phyloP scores from a whole-genome alignment of 805 yeast species.

The Suhomyces tanzawaensis region DNA sequence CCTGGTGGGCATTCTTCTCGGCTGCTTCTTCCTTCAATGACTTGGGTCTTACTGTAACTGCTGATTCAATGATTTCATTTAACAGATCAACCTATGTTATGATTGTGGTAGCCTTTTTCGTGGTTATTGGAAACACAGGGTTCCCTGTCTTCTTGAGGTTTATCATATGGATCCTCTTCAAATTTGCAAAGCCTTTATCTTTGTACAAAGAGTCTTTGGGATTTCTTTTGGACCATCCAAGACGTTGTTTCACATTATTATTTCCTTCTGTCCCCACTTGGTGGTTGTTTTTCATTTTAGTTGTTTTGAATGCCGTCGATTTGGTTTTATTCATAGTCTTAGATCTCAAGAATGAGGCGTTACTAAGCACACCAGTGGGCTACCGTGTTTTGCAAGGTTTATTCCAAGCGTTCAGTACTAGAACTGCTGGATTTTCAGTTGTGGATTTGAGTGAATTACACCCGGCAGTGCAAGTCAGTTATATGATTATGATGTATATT shows the following conservation, averaged over 20 bases:
- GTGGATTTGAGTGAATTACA: constrained; percentile 69
- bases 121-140: constrained; percentile 92
- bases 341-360: constrained; percentile 53
- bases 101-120: constrained; percentile 62
- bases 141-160: constrained; percentile 83
- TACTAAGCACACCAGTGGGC: constrained; percentile 60
- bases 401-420: constrained; percentile 85
- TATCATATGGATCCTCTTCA: constrained; percentile 76
- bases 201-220: constrained; percentile 72
- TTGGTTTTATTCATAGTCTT: constrained; percentile 75
- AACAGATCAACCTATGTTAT: constrained; percentile 62
- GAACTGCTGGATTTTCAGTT: constrained; percentile 90
- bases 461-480: constrained; percentile 91
- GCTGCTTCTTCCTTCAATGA: constrained; percentile 80
- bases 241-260: constrained; percentile 90
- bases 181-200: constrained; percentile 63
- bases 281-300: constrained; percentile 82
- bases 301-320: constrained; percentile 73
- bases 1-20: constrained; percentile 94
- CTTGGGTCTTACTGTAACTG: constrained; percentile 77
- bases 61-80: constrained; percentile 75
- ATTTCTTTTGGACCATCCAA: constrained; percentile 89
- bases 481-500: constrained; percentile 96
- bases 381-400: constrained; percentile 76
- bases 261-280: constrained; percentile 94